Base-by-base conservation (phyloP, 2,329 filamentous ascomycete genomes). In the Diaporthe amygdali region DNA sequence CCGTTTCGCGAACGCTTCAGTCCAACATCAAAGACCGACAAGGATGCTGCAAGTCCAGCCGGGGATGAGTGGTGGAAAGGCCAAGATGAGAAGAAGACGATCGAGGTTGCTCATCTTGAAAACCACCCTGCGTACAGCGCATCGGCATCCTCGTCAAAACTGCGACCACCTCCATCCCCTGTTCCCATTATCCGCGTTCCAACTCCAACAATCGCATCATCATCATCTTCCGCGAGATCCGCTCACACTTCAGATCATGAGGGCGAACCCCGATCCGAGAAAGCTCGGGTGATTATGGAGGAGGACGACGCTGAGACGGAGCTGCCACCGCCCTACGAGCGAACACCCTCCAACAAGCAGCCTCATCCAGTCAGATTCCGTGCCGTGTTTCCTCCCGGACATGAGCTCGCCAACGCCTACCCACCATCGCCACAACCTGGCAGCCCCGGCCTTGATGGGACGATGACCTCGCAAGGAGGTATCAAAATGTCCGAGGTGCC, bases 401-500 rank as follows among this genome's bases (percentile, higher is more conserved):
- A 90, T 72, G 81, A 83, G 0, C 76, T 85, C 47, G 81, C 81
- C 51, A 75, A 78, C 12, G 84, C 87, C 69, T 86, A 86, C 39
- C 86, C 89, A 2, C 85, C 86, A 1, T 90, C 91, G 6, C 90
- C 91, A 0, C 87, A 87, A 0, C 90, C 90, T 2, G 80, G 89
- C 0, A 92, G 92, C 1, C 91, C 92, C 2, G 91, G 86, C 0
- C 81, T 92, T 47, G 85, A 90, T 46, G 84, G 85, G 17, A 88
- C 88, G 0, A 92, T 93, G 85, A 88, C 87, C 14, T 89, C 90
- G 0, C 87, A 89, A 70, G 88, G 90, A 1, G 88, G 85, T 2
- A 89, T 92, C 54, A 85, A 83, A 27, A 84, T 94, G 83, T 85
- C 86, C 1, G 86, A 91, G 12, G 87, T 93, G 15, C 87, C 88